A percentile compares a stretch with the other conserved stretches of the same genome.
Evolutionary conservation across 2,329 filamentous ascomycete genomes (phyloP).

Genomic region (Verticillium alfalfae): DNA sequence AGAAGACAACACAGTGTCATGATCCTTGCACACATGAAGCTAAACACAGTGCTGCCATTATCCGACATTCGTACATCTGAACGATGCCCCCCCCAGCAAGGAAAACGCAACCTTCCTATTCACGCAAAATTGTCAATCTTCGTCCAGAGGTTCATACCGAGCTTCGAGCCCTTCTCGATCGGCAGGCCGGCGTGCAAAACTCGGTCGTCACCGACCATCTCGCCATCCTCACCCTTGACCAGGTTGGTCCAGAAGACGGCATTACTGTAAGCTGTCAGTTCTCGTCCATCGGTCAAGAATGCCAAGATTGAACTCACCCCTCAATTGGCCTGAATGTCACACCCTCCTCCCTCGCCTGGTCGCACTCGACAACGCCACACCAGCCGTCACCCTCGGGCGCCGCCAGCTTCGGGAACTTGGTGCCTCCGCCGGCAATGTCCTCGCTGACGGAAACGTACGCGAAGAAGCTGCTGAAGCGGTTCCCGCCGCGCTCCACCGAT

Average conservation of each 20-base stretch:
- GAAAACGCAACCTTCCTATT: background rate
- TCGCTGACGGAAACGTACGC: conserved; percentile 28
- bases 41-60: background rate
- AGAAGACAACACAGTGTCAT: background rate
- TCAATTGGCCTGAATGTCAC: conserved; percentile 30
- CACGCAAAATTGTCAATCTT: conserved; percentile 11
- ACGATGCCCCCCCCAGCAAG: background rate
- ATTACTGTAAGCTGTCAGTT: conserved; percentile 16
- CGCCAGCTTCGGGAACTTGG: conserved; percentile 30
- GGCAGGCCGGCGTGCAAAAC: conserved; percentile 32
- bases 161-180: conserved; percentile 30
- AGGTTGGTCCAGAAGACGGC: conserved; percentile 36
- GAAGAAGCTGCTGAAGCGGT: conserved; percentile 32
- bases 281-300: conserved; percentile 1
- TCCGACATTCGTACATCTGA: background rate
- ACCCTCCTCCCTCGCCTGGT: conserved; percentile 30
- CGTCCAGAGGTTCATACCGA: conserved; percentile 38
- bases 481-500: conserved; percentile 25
- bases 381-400: conserved; percentile 26
- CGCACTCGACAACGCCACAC: conserved; percentile 32
- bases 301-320: background rate
- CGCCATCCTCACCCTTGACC: conserved; percentile 18
- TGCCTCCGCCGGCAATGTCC: conserved; percentile 31
- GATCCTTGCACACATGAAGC: background rate
- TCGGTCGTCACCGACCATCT: conserved; percentile 23